Conservation (phyloP, 192 early-diverging fungal genomes). For the Backusella westeae region DNA sequence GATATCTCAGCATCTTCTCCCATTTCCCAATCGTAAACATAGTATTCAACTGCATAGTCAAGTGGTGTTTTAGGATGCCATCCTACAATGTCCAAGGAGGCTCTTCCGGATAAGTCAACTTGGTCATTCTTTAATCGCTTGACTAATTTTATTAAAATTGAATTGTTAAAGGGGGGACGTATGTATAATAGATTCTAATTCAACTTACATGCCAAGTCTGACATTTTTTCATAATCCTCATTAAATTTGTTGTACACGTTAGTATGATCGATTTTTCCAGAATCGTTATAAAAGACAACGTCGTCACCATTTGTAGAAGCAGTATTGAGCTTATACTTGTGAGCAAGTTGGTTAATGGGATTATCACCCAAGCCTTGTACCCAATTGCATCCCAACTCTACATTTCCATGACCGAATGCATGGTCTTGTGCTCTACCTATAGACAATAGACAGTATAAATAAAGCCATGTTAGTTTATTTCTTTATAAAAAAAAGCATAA, state of each 20-base stretch:
- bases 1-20: slow-evolving; percentile 28
- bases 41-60: slow-evolving; percentile 35
- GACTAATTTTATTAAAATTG: background rate
- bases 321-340: slow-evolving; percentile 29
- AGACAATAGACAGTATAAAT: background rate
- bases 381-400: slow-evolving; percentile 41
- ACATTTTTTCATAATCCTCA: background rate
- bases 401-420: slow-evolving; percentile 20
- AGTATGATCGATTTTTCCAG: slow-evolving; percentile 24
- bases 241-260: slow-evolving; percentile 17
- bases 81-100: slow-evolving; percentile 27
- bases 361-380: slow-evolving; percentile 38
- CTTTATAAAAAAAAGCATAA: background rate
- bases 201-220: slow-evolving; percentile 21
- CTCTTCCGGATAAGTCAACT: slow-evolving; percentile 32
- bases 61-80: slow-evolving; percentile 26
- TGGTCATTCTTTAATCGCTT: slow-evolving; percentile 12
- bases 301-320: slow-evolving; percentile 23
- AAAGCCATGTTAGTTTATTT: background rate
- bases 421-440: slow-evolving; percentile 32
- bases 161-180: background rate
- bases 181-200: background rate
- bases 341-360: slow-evolving; percentile 27
- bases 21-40: slow-evolving; percentile 31
- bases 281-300: slow-evolving; percentile 24